Evolutionary conservation across 495 filamentous ascomycete genomes (phyloP).

Genomic region (Cenococcum geophilum): DNA sequence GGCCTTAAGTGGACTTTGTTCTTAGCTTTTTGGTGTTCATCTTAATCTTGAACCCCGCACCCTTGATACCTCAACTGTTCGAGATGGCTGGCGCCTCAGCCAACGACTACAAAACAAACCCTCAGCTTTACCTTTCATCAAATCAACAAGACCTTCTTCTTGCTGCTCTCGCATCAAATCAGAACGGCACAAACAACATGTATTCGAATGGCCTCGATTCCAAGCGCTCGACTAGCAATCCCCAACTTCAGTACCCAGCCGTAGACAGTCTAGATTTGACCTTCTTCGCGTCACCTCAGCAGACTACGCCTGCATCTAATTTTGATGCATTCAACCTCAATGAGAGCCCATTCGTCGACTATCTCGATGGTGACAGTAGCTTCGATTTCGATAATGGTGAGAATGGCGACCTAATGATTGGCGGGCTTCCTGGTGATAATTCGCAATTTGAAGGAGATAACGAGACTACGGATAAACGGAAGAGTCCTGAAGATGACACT

Average conservation of each 20-base stretch:
- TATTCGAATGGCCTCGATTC: constrained; percentile 8
- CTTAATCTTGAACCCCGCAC: constrained; percentile 23
- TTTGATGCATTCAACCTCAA: constrained; percentile 49
- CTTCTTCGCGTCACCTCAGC: constrained; percentile 43
- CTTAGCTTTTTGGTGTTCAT: not conserved
- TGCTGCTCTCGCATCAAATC: constrained; percentile 80
- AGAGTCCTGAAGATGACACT: constrained; percentile 63
- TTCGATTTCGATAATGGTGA: constrained; percentile 56
- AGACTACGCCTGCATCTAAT: constrained; percentile 40
- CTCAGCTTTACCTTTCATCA: constrained; percentile 60
- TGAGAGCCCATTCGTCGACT: constrained; percentile 79
- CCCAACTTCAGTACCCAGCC: constrained; percentile 24
- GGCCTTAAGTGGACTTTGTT: not conserved
- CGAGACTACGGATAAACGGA: constrained; percentile 75
- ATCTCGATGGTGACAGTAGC: constrained; percentile 57
- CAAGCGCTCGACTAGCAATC: constrained; percentile 9
- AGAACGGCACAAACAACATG: constrained; percentile 32
- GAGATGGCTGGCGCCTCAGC: constrained; percentile 29
- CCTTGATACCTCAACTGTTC: constrained; percentile 1
- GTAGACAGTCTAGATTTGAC: constrained; percentile 15
- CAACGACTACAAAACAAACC: constrained; percentile 28
- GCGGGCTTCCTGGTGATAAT: constrained; percentile 58
- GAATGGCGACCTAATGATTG: constrained; percentile 60
- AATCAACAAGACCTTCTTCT: constrained; percentile 84
- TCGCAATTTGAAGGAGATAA: constrained; percentile 49